Percentiles rank a stretch among this genome's conserved stretches.
These are phyloP conservation scores for Umbelopsis sp. DNA, from an alignment of 192 early-diverging fungal genomes.

Conservation along the genomic window DNA sequence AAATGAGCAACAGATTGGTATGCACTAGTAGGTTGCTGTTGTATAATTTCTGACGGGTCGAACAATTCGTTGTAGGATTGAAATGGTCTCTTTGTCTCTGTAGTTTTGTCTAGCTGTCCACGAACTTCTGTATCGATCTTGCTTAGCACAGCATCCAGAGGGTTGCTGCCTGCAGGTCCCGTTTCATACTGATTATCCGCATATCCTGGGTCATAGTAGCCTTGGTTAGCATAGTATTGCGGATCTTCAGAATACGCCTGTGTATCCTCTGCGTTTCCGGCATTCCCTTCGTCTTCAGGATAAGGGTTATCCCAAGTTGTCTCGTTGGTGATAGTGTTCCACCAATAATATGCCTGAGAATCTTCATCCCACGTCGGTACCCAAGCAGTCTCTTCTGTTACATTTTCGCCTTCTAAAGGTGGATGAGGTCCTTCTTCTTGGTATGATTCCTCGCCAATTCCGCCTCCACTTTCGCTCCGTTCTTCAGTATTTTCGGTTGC, in stretches of 20 bases:
- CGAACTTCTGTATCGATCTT: slow-evolving; percentile 47
- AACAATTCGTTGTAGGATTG: slow-evolving; percentile 15
- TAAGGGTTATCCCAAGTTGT: slow-evolving; percentile 48
- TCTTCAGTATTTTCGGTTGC: not conserved
- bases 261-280: not conserved
- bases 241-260: not conserved
- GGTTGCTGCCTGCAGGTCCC: slow-evolving; percentile 17
- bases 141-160: slow-evolving; percentile 41
- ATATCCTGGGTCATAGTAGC: slow-evolving; percentile 8
- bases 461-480: not conserved
- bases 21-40: not conserved
- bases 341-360: slow-evolving; percentile 49
- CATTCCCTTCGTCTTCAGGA: slow-evolving; percentile 11
- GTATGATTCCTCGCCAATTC: not conserved
- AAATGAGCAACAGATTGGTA: slow-evolving; percentile 42
- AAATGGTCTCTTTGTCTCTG: not conserved
- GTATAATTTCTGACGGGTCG: not conserved
- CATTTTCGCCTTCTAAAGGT: not conserved
- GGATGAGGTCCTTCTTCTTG: not conserved
- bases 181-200: slow-evolving; percentile 1
- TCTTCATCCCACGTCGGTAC: slow-evolving; percentile 45
- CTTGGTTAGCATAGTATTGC: not conserved
- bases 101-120: slow-evolving; percentile 31
- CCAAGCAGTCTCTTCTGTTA: slow-evolving; percentile 31
- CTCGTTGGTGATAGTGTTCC: slow-evolving; percentile 54